Percentiles rank a stretch among this genome's conserved stretches.
Evolutionary conservation across 2,329 filamentous ascomycete genomes (phyloP).

Genomic region (Monilinia fructigena): DNA sequence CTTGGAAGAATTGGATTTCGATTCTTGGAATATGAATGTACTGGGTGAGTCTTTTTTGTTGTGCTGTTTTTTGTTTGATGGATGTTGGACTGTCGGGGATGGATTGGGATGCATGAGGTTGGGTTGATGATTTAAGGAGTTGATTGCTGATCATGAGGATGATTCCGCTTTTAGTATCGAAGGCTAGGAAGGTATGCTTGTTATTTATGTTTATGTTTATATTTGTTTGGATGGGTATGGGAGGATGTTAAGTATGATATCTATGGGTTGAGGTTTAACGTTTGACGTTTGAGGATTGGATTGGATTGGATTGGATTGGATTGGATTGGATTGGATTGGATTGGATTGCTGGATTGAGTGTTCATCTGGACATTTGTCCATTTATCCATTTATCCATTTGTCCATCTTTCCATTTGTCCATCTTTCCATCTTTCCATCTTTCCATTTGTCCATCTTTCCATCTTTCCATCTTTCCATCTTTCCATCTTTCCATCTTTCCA

Average conservation of each 20-base stretch:
- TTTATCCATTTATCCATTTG: too few relatives aligned
- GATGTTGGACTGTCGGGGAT: background rate
- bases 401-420: too few relatives aligned
- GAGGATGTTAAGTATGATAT: background rate
- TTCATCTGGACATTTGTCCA: too few relatives aligned
- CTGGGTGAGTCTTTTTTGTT: constrained; percentile 13
- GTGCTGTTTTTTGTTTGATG: background rate
- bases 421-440: too few relatives aligned
- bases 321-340: too few relatives aligned
- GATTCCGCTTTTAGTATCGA: constrained; percentile 16
- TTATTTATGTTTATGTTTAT: background rate
- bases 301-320: too few relatives aligned
- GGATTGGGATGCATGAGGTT: background rate
- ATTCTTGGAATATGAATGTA: constrained; percentile 16
- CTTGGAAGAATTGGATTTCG: constrained; percentile 6
- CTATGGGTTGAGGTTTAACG: background rate
- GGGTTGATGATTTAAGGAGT: background rate
- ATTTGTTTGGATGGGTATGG: background rate
- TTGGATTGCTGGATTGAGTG: too few relatives aligned
- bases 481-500: too few relatives aligned
- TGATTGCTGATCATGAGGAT: constrained; percentile 14
- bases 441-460: too few relatives aligned
- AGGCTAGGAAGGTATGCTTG: constrained; percentile 21
- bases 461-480: too few relatives aligned
- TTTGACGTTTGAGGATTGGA: too few relatives aligned